Percentiles rank a stretch among this genome's conserved stretches.
phyloP scores from a whole-genome alignment of 192 early-diverging fungal genomes.

The Martensiomyces pterosporus region DNA sequence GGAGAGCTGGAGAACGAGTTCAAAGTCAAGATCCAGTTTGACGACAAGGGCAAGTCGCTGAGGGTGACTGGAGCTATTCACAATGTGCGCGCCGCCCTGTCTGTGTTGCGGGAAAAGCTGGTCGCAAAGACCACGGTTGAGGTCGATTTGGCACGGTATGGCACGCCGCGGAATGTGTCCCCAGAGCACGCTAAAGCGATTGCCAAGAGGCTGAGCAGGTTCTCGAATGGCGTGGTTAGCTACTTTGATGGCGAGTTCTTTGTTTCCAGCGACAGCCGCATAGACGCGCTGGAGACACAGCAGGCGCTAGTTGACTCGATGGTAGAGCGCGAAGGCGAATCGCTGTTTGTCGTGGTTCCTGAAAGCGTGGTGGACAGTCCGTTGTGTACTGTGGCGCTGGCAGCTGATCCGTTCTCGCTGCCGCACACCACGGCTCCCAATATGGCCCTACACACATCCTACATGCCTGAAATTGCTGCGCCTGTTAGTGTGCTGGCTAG shows the following conservation, averaged over 20 bases:
- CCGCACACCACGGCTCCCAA: constrained; percentile 16
- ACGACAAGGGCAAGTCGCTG: neutral
- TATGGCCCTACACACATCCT: constrained; percentile 3
- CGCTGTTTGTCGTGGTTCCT: constrained; percentile 22
- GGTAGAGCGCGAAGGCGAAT: constrained; percentile 12
- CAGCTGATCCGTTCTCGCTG: constrained; percentile 17
- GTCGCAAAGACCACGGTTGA: constrained; percentile 21
- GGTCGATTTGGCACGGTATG: constrained; percentile 15
- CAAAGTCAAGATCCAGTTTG: constrained; percentile 11
- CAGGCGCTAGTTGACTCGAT: constrained; percentile 28
- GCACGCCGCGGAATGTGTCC: constrained; percentile 14
- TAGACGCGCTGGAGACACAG: constrained; percentile 24
- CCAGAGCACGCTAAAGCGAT: constrained; percentile 3
- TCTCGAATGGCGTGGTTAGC: constrained; percentile 2
- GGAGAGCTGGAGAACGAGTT: constrained; percentile 20
- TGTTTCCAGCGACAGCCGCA: constrained; percentile 18
- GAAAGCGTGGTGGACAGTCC: neutral
- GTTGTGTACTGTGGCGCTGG: constrained; percentile 10
- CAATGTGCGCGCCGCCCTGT: constrained; percentile 24
- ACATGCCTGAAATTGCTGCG: neutral
- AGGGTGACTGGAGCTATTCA: constrained; percentile 16
- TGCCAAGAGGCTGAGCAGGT: neutral
- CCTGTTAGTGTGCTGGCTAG: constrained; percentile 2
- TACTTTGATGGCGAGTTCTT: constrained; percentile 19
- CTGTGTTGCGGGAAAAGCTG: constrained; percentile 30